phyloP scores from a whole-genome alignment of 768 basidiomycete genomes.

The Exidia glandulosa region DNA sequence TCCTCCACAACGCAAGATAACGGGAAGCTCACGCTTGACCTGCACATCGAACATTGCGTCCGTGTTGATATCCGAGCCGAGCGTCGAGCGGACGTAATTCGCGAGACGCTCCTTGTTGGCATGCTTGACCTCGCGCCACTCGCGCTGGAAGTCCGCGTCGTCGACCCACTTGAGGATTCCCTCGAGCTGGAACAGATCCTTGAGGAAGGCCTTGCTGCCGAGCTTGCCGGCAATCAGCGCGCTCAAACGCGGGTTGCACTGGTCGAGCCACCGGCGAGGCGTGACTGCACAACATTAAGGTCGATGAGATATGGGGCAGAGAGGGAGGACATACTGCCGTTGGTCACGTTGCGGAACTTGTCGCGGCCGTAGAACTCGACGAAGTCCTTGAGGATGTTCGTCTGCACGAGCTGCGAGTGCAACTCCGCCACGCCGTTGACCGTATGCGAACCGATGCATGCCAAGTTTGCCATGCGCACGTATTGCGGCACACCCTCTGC shows the following conservation, averaged over 20 bases:
- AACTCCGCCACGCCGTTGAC: slow-evolving; percentile 97
- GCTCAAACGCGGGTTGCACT: slow-evolving; percentile 84
- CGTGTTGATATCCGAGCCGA: slow-evolving; percentile 64
- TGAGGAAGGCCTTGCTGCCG: slow-evolving; percentile 72
- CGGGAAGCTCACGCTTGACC: too few species aligned
- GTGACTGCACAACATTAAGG: slow-evolving; percentile 53
- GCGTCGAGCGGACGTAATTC: slow-evolving; percentile 54
- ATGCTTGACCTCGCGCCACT: slow-evolving; percentile 80
- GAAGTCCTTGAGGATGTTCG: slow-evolving; percentile 81
- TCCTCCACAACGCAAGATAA: too few species aligned
- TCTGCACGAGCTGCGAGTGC: slow-evolving; percentile 79
- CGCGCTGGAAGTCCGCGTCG: slow-evolving; percentile 59
- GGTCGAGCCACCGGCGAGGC: slow-evolving; percentile 84
- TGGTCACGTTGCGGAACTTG: slow-evolving; percentile 25
- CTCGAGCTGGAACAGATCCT: slow-evolving; percentile 67
- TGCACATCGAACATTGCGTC: slow-evolving; percentile 82
- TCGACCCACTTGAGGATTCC: slow-evolving; percentile 64
- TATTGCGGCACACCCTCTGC: slow-evolving; percentile 78
- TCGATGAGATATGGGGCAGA: too few species aligned
- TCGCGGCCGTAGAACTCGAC: slow-evolving; percentile 84
- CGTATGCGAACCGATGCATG: slow-evolving; percentile 74
- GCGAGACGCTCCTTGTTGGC: slow-evolving; percentile 87
- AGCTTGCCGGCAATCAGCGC: slow-evolving; percentile 72
- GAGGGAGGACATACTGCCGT: slow-evolving; percentile 29
- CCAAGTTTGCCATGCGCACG: slow-evolving; percentile 85